A percentile compares a stretch with the other conserved stretches of the same genome.
phyloP scores from a whole-genome alignment of 2,329 filamentous ascomycete species.

The Graphiopsis chlorocephala region DNA sequence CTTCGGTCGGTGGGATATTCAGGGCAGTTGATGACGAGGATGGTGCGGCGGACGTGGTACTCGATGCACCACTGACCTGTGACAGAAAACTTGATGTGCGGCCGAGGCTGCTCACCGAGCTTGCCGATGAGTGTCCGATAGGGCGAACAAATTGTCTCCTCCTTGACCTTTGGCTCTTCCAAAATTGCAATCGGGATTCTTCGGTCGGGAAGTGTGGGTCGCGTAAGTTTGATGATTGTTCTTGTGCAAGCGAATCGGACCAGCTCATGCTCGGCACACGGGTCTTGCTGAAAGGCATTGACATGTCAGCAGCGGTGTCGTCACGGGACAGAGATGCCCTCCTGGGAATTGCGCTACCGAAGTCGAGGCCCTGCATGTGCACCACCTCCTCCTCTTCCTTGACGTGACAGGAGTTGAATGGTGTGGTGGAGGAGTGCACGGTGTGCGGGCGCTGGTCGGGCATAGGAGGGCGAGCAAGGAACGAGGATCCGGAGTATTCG shows the following conservation, averaged over 20 bases:
- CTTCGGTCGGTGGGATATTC: neutral
- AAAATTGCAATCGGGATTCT: slow-evolving; percentile 12
- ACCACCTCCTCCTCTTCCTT: slow-evolving; percentile 2
- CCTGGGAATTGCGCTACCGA: neutral
- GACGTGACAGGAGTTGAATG: slow-evolving; percentile 1
- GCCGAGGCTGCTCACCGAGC: neutral
- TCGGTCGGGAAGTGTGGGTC: slow-evolving; percentile 14
- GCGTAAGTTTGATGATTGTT: neutral
- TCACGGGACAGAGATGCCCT: slow-evolving; percentile 26
- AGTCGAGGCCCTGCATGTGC: slow-evolving; percentile 12
- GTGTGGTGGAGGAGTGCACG: slow-evolving; percentile 22
- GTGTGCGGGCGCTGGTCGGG: slow-evolving; percentile 24
- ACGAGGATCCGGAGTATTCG: slow-evolving; percentile 17
- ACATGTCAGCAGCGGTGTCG: slow-evolving; percentile 30
- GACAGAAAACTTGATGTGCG: slow-evolving; percentile 9
- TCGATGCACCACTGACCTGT: neutral
- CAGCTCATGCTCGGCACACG: slow-evolving; percentile 8
- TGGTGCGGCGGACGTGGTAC: neutral
- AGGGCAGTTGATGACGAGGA: neutral
- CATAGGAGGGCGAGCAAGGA: slow-evolving; percentile 16
- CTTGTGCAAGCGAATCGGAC: neutral
- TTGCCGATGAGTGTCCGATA: slow-evolving; percentile 1
- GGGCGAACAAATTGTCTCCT: slow-evolving; percentile 11
- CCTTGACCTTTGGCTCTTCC: slow-evolving; percentile 12
- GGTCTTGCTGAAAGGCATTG: slow-evolving; percentile 8